Base-by-base conservation (phyloP, 75 land plant genomes). In the Adiantum capillusveneris region DNA sequence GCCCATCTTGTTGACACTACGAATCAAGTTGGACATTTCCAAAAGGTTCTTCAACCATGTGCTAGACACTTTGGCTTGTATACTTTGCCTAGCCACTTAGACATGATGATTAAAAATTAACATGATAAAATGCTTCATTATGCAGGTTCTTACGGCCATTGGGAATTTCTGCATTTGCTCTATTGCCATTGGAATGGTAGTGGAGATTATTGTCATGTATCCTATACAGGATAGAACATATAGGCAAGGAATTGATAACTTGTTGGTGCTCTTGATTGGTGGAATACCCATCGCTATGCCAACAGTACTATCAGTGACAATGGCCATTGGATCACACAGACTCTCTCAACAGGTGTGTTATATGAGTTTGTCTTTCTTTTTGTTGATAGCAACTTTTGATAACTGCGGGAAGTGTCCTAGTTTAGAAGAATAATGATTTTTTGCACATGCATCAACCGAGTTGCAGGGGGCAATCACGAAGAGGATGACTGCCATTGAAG, bases 271-370 rank as follows among this genome's bases (percentile, higher is more conserved):
- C 22, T 79, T 91, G 29, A 87, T 91, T 74, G 97, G 97, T 62
- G 97, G 97, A 28, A 91, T 91, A 67, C 97, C 97, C 21, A 91
- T 87, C 44, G 92, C 96, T 7, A 84, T 91, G 97, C 97, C 97
- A 1, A 91, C 97, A 16, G 92, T 91, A 44, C 65, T 84, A 29
- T 91, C 97, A 2, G 93, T 87, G 17, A 91, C 97, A 57, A 87
- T 91, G 97, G 92, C 97, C 1, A 84, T 84, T 53, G 97, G 97
- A 0, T 84, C 92, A 25, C 97, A 91, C 52, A 85, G 97, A 17
- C 67, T 91, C 22, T 59, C 97, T 43, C 80, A 84, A 58, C 97
- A 91, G 92, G 97, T 91, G 20, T 19, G 67, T n/a, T n/a, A n/a
- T n/a, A n/a, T n/a, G n/a, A n/a, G n/a, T n/a, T n/a, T n/a, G n/a